These are phyloP conservation scores for Thelonectria blattea DNA, from an alignment of 2,329 filamentous ascomycete genomes.

Conservation along the genomic window DNA sequence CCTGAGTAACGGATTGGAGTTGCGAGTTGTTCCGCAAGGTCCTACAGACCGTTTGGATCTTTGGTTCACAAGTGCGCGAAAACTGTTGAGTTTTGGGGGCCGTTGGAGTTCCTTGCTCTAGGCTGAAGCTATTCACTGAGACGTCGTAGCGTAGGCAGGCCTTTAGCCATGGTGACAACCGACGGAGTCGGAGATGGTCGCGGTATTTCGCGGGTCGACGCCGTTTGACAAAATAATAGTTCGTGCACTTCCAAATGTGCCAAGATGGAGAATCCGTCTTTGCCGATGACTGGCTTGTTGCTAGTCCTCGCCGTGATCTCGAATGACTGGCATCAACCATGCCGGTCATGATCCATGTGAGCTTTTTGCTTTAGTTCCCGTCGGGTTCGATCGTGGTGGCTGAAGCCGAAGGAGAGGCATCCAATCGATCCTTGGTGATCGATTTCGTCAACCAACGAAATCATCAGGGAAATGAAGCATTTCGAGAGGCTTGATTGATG, in stretches of 20 bases:
- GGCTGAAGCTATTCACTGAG: slow-evolving; percentile 6
- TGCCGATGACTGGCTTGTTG: slow-evolving; percentile 2
- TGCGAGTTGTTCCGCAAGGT: slow-evolving; percentile 1
- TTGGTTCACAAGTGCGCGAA: slow-evolving; percentile 4
- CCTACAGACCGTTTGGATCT: slow-evolving; percentile 9
- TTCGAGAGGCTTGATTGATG: slow-evolving; percentile 19
- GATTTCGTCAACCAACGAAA: slow-evolving; percentile 3
- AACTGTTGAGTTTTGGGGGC: slow-evolving; percentile 17
- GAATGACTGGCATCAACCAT: slow-evolving; percentile 15
- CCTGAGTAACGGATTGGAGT: neutral
- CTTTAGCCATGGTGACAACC: neutral
- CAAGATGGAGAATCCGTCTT: neutral
- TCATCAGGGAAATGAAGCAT: slow-evolving; percentile 11
- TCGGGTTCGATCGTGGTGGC: slow-evolving; percentile 23
- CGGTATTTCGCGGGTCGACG: neutral
- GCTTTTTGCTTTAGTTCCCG: slow-evolving; percentile 35
- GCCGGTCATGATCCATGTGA: slow-evolving; percentile 7
- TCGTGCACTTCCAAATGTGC: neutral
- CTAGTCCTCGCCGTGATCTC: slow-evolving; percentile 2
- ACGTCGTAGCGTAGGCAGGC: neutral
- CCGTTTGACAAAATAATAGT: neutral
- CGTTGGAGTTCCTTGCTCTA: slow-evolving; percentile 4
- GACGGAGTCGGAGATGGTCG: neutral
- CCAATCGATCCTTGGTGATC: slow-evolving; percentile 30
- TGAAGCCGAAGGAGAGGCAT: slow-evolving; percentile 32